Evolutionary conservation across 495 filamentous ascomycete species (phyloP).

Genomic region (Corynascus novoguineensis): DNA sequence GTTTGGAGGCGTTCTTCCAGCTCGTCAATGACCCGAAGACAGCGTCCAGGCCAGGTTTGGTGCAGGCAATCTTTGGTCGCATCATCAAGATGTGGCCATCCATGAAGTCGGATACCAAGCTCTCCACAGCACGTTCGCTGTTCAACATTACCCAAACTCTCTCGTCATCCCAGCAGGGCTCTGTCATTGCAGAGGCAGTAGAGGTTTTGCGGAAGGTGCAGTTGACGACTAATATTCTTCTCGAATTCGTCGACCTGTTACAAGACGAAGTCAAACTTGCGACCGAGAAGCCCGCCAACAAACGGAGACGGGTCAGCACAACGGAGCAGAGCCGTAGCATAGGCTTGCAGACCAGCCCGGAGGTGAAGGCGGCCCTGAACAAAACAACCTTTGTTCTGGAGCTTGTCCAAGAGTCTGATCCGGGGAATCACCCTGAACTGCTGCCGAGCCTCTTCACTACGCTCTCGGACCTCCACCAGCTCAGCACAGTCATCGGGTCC

Average conservation of each 20-base stretch:
- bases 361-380: constrained; percentile 57
- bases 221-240: constrained; percentile 64
- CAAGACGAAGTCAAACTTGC: constrained; percentile 59
- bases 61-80: constrained; percentile 56
- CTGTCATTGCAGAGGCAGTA: constrained; percentile 50
- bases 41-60: constrained; percentile 44
- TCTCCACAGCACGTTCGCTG: constrained; percentile 54
- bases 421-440: constrained; percentile 64
- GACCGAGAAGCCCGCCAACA: constrained; percentile 58
- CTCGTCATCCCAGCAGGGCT: constrained; percentile 17
- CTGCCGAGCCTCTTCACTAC: constrained; percentile 72
- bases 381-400: constrained; percentile 84
- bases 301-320: constrained; percentile 70
- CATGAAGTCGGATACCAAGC: constrained; percentile 58
- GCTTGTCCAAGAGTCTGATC: constrained; percentile 70
- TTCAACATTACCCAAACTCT: constrained; percentile 39
- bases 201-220: constrained; percentile 63
- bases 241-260: constrained; percentile 62
- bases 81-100: constrained; percentile 65
- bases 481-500: constrained; percentile 61
- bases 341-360: constrained; percentile 35
- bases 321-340: constrained; percentile 46
- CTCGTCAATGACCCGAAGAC: constrained; percentile 47
- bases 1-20: constrained; percentile 53
- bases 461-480: constrained; percentile 77